A percentile compares a stretch with the other conserved stretches of the same genome.
Conservation (phyloP, 2,329 filamentous ascomycete species). For the Colletotrichum sp. region DNA sequence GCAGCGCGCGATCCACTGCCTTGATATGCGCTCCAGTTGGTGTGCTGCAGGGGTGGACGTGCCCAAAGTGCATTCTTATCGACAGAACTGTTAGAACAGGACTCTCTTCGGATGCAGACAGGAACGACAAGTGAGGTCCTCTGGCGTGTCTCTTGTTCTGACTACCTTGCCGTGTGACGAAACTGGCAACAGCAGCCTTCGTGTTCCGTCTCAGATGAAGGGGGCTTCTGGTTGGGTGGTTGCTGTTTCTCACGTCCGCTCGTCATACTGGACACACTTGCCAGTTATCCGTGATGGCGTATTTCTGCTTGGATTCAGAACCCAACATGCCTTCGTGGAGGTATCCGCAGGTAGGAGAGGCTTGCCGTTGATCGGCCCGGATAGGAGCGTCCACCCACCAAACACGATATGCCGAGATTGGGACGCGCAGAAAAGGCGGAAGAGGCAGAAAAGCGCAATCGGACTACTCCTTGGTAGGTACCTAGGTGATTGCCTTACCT, state of each 20-base stretch:
- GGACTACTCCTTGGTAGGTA: neutral
- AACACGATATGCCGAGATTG: neutral
- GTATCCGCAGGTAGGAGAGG: neutral
- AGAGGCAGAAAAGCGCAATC: neutral
- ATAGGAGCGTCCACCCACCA: neutral
- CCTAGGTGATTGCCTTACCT: neutral
- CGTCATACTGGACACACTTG: neutral
- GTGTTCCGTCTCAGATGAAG: neutral
- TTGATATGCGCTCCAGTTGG: neutral
- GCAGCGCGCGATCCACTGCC: neutral
- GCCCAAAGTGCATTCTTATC: neutral
- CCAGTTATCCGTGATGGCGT: neutral
- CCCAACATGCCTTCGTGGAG: neutral
- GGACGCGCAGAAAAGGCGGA: neutral
- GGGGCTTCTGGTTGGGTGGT: neutral
- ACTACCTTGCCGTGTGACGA: neutral
- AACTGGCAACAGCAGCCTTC: neutral
- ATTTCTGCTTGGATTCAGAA: neutral
- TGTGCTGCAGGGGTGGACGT: neutral
- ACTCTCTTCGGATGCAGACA: neutral
- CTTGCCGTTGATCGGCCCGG: neutral
- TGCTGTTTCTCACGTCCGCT: neutral
- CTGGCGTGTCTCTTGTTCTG: neutral
- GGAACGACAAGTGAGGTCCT: neutral
- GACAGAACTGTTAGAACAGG: neutral